A percentile compares a stretch with the other conserved stretches of the same genome.
These are phyloP conservation scores for Cryphonectria parasitica DNA, from an alignment of 2,329 filamentous ascomycete species.

Conservation along the genomic window DNA sequence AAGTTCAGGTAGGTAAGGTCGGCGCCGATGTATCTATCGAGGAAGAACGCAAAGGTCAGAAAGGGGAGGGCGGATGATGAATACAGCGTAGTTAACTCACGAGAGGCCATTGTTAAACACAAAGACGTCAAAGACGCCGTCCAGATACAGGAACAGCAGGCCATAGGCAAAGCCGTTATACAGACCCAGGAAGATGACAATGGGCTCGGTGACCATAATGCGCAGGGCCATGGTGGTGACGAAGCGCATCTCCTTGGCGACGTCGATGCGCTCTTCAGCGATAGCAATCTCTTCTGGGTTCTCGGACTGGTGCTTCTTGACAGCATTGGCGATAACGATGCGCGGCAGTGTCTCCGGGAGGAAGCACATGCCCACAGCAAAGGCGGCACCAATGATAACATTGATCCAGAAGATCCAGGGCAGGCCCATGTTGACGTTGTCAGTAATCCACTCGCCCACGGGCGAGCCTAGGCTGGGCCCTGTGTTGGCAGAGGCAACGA, in stretches of 20 bases:
- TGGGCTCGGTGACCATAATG: conserved; percentile 48
- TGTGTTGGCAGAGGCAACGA: conserved; percentile 45
- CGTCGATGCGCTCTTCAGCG: conserved; percentile 40
- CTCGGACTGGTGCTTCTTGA: conserved; percentile 37
- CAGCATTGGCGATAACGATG: conserved; percentile 42
- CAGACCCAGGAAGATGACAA: conserved; percentile 44
- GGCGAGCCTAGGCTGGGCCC: conserved; percentile 46
- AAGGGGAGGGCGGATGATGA: no score
- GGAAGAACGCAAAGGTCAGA: neutral
- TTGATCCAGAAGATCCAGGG: conserved; percentile 48
- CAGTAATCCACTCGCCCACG: conserved; percentile 44
- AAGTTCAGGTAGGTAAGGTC: conserved; percentile 48
- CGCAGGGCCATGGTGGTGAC: conserved; percentile 47
- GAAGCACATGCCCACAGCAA: conserved; percentile 41
- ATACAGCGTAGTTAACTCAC: conserved; percentile 21
- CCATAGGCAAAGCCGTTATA: conserved; percentile 50
- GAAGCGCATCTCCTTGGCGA: conserved; percentile 44
- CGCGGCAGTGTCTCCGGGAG: conserved; percentile 46
- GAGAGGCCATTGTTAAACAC: conserved; percentile 46
- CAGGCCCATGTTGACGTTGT: conserved; percentile 41
- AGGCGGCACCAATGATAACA: conserved; percentile 44
- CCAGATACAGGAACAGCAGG: conserved; percentile 46
- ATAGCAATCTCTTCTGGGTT: conserved; percentile 39
- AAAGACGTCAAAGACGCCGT: conserved; percentile 48
- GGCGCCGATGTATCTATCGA: conserved; percentile 37